Percentiles rank a stretch among this genome's conserved stretches.
Evolutionary conservation across 2,329 filamentous ascomycete genomes (phyloP).

Genomic region (Cladosporium sp.): DNA sequence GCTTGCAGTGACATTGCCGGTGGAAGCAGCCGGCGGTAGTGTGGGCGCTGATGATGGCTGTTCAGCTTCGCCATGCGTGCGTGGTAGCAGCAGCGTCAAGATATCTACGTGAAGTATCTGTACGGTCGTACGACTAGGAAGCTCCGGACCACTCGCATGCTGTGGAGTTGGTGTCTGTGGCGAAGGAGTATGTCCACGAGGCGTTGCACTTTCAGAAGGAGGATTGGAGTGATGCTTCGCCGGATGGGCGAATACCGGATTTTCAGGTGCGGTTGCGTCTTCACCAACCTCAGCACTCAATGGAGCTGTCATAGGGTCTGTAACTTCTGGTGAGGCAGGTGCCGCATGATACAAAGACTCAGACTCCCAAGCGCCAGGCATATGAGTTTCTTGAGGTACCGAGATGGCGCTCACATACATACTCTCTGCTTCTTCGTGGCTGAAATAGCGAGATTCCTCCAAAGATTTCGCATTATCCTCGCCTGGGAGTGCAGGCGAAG

Average conservation of each 20-base stretch:
- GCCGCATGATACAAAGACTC: slow-evolving; percentile 15
- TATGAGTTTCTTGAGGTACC: slow-evolving; percentile 31
- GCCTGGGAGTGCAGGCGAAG: not conserved
- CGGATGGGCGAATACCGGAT: not conserved
- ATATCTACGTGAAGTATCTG: not conserved
- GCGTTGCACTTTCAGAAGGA: slow-evolving; percentile 24
- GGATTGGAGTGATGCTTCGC: not conserved
- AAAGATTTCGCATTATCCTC: slow-evolving; percentile 19
- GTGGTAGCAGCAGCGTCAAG: not conserved
- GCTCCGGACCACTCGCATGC: no score
- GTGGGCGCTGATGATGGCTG: not conserved
- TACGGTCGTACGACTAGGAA: not conserved
- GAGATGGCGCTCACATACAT: slow-evolving; percentile 73
- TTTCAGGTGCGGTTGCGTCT: not conserved
- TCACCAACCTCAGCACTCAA: not conserved
- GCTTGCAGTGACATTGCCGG: not conserved
- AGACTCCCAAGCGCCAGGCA: slow-evolving; percentile 44
- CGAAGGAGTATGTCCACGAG: slow-evolving; percentile 16
- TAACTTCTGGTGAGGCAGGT: not conserved
- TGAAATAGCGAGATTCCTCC: slow-evolving; percentile 63
- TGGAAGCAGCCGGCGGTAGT: not conserved
- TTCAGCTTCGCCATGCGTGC: not conserved
- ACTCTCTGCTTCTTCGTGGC: slow-evolving; percentile 75
- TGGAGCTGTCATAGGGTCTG: not conserved
- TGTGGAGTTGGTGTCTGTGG: not conserved